Conservation (phyloP, 768 basidiomycete genomes). For the Coprinopsis marcescibilis region DNA sequence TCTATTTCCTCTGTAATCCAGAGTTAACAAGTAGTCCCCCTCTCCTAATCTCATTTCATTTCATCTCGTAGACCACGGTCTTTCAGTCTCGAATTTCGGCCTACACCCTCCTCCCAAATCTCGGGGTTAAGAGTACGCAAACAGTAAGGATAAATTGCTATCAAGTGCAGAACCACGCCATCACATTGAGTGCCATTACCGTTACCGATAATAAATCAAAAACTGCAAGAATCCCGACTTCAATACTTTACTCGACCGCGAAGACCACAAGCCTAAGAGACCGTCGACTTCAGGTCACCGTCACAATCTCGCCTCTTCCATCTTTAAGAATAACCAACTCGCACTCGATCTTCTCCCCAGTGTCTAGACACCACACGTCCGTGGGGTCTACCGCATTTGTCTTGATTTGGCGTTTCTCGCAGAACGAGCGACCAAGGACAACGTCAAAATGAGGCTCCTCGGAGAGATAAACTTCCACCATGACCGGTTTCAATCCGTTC, state of each 20-base stretch:
- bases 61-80: neutral
- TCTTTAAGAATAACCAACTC: conserved; percentile 91
- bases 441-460: conserved; percentile 97
- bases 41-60: conserved; percentile 5
- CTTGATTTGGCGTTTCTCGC: conserved; percentile 77
- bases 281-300: conserved; percentile 56
- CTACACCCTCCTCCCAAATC: too few relatives aligned
- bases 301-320: conserved; percentile 85
- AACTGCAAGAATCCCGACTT: too few relatives aligned
- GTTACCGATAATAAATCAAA: too few relatives aligned
- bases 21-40: neutral
- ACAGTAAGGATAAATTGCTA: too few relatives aligned
- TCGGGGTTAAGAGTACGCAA: too few relatives aligned
- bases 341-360: conserved; percentile 86
- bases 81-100: too few relatives aligned
- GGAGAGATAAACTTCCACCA: conserved; percentile 73
- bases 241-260: neutral
- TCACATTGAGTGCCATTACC: too few relatives aligned
- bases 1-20: neutral
- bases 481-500: conserved; percentile 31
- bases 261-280: neutral
- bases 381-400: conserved; percentile 82
- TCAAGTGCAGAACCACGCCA: too few relatives aligned
- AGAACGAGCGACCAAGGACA: conserved; percentile 83
- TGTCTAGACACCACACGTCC: conserved; percentile 86